These are phyloP conservation scores for Colletotrichum sp. DNA, from an alignment of 2,329 filamentous ascomycete species.

Conservation along the genomic window DNA sequence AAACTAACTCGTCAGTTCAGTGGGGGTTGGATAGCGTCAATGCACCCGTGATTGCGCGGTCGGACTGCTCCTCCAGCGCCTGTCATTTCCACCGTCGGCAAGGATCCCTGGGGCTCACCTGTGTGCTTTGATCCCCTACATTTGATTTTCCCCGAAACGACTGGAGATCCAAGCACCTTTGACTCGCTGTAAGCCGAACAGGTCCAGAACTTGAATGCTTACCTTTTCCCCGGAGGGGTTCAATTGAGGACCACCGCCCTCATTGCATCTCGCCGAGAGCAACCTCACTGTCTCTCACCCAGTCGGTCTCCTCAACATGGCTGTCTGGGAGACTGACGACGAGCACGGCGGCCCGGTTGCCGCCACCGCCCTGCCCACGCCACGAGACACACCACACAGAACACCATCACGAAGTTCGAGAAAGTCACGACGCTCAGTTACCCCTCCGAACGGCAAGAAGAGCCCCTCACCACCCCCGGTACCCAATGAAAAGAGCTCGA, in stretches of 20 bases:
- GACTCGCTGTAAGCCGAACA: not conserved
- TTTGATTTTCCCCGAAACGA: conserved; percentile 13
- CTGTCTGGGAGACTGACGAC: conserved; percentile 67
- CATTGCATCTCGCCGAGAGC: not conserved
- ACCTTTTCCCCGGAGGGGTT: conserved; percentile 5
- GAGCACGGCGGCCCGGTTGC: conserved; percentile 62
- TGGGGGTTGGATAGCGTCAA: conserved; percentile 18
- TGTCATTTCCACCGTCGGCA: conserved; percentile 18
- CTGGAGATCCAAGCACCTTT: conserved; percentile 18
- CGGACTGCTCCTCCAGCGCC: conserved; percentile 9
- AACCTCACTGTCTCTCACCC: not conserved
- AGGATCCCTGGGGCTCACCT: conserved; percentile 16
- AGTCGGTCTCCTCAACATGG: conserved; percentile 44
- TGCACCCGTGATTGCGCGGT: conserved; percentile 18
- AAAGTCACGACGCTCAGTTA: conserved; percentile 70
- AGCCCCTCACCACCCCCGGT: conserved; percentile 64
- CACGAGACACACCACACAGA: conserved; percentile 74
- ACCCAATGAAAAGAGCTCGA: conserved; percentile 46
- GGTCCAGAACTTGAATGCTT: conserved; percentile 9
- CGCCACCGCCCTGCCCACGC: conserved; percentile 67
- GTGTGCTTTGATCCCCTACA: conserved; percentile 22
- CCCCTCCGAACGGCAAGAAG: conserved; percentile 58
- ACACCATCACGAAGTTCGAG: conserved; percentile 69
- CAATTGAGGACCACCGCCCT: conserved; percentile 9
- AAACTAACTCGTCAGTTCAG: conserved; percentile 14